Conservation (phyloP, 805 yeast species). For the Starmerella tilneyi region DNA sequence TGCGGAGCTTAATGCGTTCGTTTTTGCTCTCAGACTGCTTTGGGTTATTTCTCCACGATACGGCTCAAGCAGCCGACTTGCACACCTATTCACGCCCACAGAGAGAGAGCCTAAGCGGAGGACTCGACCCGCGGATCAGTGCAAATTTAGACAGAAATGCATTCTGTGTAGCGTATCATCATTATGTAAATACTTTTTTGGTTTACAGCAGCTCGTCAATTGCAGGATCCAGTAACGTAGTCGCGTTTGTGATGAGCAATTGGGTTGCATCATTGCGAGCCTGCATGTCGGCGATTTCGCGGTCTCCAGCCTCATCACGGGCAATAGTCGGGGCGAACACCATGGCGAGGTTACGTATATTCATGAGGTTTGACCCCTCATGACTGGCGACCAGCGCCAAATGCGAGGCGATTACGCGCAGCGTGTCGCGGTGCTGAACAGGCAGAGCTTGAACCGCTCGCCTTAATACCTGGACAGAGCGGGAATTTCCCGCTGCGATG, state of each 20-base stretch:
- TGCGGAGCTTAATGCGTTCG: too few species aligned
- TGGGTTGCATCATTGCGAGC: conserved; percentile 70
- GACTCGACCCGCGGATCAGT: too few species aligned
- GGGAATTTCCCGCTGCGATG: conserved; percentile 41
- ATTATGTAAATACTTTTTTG: neutral
- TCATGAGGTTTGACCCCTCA: conserved; percentile 65
- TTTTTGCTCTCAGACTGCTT: too few species aligned
- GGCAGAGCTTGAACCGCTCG: conserved; percentile 50
- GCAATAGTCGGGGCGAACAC: conserved; percentile 92
- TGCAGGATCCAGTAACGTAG: conserved; percentile 13
- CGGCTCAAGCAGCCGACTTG: too few species aligned
- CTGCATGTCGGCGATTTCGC: conserved; percentile 78
- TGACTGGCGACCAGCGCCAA: conserved; percentile 47
- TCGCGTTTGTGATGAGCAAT: conserved; percentile 38
- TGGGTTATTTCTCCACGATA: too few species aligned
- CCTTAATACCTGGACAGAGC: conserved; percentile 38
- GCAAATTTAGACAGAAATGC: neutral
- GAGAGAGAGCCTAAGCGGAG: too few species aligned
- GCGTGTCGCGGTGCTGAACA: conserved; percentile 49
- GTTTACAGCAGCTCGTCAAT: conserved; percentile 10
- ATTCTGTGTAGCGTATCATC: neutral
- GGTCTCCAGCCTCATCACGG: conserved; percentile 64
- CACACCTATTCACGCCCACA: too few species aligned
- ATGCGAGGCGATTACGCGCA: conserved; percentile 53
- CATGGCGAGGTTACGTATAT: conserved; percentile 66